Evolutionary conservation across 2,329 filamentous ascomycete genomes (phyloP).

Genomic region (Rhinocladiella similis): DNA sequence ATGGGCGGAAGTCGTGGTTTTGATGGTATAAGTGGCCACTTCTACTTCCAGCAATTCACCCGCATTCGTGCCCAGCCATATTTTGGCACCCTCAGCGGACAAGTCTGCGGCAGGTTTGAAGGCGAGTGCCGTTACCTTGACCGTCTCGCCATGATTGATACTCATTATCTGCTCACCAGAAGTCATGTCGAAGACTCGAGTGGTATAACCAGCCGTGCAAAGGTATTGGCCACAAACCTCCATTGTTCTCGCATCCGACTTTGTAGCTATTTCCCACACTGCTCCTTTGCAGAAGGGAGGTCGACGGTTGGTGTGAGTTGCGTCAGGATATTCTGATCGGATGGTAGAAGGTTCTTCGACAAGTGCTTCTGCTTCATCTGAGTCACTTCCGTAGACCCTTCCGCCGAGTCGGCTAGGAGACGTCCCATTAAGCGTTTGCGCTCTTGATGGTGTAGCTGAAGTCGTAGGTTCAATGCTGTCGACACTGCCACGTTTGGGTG

Average conservation of each 20-base stretch:
- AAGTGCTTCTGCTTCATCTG: conserved; percentile 49
- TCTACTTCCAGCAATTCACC: conserved; percentile 92
- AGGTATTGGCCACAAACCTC: conserved; percentile 86
- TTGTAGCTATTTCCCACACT: conserved; percentile 74
- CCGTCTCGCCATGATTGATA: conserved; percentile 78
- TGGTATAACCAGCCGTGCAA: conserved; percentile 83
- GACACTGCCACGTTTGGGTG: conserved; percentile 33
- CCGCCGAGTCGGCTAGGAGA: conserved; percentile 9
- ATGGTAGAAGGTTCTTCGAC: conserved; percentile 53
- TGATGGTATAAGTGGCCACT: conserved; percentile 69
- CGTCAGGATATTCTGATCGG: conserved; percentile 74
- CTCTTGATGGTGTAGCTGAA: conserved; percentile 6
- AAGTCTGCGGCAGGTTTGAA: conserved; percentile 82
- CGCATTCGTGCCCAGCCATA: conserved; percentile 88
- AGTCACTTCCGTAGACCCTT: conserved; percentile 42
- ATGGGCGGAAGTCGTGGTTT: conserved; percentile 71
- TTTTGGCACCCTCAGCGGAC: conserved; percentile 73
- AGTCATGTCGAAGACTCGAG: conserved; percentile 80
- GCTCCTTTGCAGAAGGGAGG: conserved; percentile 74
- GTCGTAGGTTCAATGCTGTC: conserved; percentile 11
- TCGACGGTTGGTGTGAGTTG: conserved; percentile 78
- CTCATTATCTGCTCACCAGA: conserved; percentile 82
- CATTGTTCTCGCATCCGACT: conserved; percentile 82
- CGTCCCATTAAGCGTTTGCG: conserved; percentile 16
- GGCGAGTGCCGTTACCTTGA: conserved; percentile 75